phyloP scores from a whole-genome alignment of 2,329 filamentous ascomycete species.

The Aspergillus latus region DNA sequence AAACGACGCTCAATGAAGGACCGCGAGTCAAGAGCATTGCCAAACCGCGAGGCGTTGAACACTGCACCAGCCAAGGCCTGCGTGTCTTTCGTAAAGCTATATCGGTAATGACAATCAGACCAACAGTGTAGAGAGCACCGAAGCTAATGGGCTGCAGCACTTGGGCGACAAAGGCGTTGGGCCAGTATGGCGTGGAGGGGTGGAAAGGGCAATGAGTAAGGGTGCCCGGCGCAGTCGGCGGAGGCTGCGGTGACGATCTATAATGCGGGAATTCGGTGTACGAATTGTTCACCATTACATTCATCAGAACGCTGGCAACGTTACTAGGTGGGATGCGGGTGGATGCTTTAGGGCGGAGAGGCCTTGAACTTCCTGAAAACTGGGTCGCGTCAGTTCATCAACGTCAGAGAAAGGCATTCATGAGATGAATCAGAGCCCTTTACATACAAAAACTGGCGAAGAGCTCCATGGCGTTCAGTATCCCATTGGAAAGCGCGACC shows the following conservation, averaged over 20 bases:
- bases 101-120: conserved; percentile 55
- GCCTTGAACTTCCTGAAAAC: conserved; percentile 52
- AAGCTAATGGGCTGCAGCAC: conserved; percentile 1
- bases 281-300: conserved; percentile 49
- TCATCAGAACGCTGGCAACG: conserved; percentile 38
- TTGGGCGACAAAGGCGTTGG: conserved; percentile 35
- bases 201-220: conserved; percentile 15
- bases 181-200: conserved; percentile 37
- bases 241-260: conserved; percentile 35
- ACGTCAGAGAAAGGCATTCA: too few relatives aligned
- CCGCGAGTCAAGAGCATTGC: conserved; percentile 41
- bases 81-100: conserved; percentile 56
- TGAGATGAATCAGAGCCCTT: too few relatives aligned
- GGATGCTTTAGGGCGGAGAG: conserved; percentile 48
- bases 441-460: too few relatives aligned
- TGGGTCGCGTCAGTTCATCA: too few relatives aligned
- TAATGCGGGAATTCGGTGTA: conserved; percentile 38
- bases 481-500: too few relatives aligned
- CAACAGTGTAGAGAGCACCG: not conserved
- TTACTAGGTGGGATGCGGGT: conserved; percentile 49
- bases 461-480: too few relatives aligned
- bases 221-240: conserved; percentile 29
- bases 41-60: conserved; percentile 58
- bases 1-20: conserved; percentile 32
- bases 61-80: conserved; percentile 61